phyloP scores from a whole-genome alignment of 1,139 yeast species.

The Blastobotrys ciferrii region DNA sequence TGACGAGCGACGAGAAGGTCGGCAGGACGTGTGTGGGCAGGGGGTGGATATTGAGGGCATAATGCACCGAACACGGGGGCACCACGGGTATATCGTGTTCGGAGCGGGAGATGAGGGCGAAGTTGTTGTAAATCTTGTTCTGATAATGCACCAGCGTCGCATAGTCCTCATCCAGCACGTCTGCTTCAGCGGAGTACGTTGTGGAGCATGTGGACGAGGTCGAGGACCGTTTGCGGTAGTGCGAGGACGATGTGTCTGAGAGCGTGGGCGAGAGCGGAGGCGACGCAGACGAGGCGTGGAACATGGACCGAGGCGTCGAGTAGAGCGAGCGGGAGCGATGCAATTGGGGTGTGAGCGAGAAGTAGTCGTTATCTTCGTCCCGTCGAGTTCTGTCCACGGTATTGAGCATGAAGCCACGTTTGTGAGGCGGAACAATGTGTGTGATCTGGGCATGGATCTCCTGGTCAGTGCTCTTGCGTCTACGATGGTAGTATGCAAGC shows the following conservation, averaged over 20 bases:
- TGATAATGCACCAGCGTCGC: slow-evolving; percentile 12
- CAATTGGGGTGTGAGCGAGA: background rate
- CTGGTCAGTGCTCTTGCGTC: background rate
- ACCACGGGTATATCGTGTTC: slow-evolving; percentile 19
- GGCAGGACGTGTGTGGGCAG: slow-evolving; percentile 31
- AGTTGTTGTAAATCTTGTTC: slow-evolving; percentile 22
- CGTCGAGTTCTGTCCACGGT: background rate
- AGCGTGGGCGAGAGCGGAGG: slow-evolving; percentile 4
- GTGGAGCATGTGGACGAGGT: slow-evolving; percentile 7
- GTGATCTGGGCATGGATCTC: slow-evolving; percentile 21
- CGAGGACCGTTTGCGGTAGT: slow-evolving; percentile 5
- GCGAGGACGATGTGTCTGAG: slow-evolving; percentile 1
- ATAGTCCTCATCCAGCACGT: background rate
- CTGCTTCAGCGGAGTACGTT: background rate
- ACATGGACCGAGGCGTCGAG: too few relatives aligned
- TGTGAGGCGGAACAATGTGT: slow-evolving; percentile 25
- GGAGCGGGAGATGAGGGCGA: slow-evolving; percentile 20
- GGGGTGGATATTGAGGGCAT: slow-evolving; percentile 26
- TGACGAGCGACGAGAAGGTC: slow-evolving; percentile 22
- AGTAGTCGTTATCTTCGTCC: slow-evolving; percentile 1
- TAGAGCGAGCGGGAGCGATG: slow-evolving; percentile 5
- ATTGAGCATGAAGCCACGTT: slow-evolving; percentile 15
- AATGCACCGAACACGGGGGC: slow-evolving; percentile 29
- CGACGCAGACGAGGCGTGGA: too few relatives aligned
- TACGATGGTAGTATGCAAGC: slow-evolving; percentile 17